Conservation (phyloP, 805 yeast genomes). For the Barnettozyma pratensis region DNA sequence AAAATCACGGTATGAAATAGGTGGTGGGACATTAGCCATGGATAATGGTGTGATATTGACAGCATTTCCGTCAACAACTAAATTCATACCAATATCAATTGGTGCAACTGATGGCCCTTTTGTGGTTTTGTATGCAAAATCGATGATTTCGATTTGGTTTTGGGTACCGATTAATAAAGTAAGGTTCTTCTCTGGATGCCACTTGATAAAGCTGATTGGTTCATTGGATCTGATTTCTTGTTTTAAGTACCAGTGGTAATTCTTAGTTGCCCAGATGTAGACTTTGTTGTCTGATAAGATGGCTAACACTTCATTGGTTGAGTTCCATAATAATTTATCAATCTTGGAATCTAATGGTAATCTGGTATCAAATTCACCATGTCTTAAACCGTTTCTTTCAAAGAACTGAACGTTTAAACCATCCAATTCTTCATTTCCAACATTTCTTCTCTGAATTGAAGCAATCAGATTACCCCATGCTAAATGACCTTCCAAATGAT, state of each 20-base stretch:
- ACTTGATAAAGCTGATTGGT: constrained; percentile 43
- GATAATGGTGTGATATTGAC: constrained; percentile 77
- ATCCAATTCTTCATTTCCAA: constrained; percentile 39
- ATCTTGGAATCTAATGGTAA: constrained; percentile 48
- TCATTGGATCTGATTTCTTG: constrained; percentile 50
- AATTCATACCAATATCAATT: constrained; percentile 68
- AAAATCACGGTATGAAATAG: constrained; percentile 70
- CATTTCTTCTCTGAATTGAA: constrained; percentile 59
- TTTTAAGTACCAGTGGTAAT: constrained; percentile 94
- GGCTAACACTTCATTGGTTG: constrained; percentile 73
- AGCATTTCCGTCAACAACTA: constrained; percentile 74
- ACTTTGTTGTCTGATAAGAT: constrained; percentile 55
- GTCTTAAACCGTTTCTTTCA: constrained; percentile 90
- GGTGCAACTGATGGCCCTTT: constrained; percentile 70
- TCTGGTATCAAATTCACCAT: constrained; percentile 76
- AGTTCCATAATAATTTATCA: constrained; percentile 66
- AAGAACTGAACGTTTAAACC: constrained; percentile 62
- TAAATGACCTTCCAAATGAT: constrained; percentile 66
- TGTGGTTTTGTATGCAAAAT: constrained; percentile 56
- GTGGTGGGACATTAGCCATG: constrained; percentile 92
- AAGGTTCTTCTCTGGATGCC: constrained; percentile 89
- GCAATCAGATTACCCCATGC: constrained; percentile 92
- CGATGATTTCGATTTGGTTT: constrained; percentile 52
- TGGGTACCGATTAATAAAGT: constrained; percentile 63
- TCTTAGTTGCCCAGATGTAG: constrained; percentile 88